Percentiles rank a stretch among this genome's conserved stretches.
Evolutionary conservation across 2,329 filamentous ascomycete genomes (phyloP).

Genomic region (Verticillium isaacii): DNA sequence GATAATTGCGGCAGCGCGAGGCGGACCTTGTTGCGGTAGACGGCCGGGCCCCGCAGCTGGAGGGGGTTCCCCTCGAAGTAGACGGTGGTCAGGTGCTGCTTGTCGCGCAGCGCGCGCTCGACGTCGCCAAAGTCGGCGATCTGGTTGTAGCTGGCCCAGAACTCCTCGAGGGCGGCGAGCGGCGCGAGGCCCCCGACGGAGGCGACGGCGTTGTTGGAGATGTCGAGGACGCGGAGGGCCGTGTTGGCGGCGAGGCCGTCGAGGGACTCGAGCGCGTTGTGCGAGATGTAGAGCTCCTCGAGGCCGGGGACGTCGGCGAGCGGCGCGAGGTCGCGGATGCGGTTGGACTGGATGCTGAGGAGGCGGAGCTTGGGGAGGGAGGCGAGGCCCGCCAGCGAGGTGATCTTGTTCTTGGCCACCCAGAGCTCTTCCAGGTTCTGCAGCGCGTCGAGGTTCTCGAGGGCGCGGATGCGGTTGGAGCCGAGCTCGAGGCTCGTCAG

Average conservation of each 20-base stretch:
- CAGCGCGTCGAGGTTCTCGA: conserved; percentile 77
- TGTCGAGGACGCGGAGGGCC: conserved; percentile 74
- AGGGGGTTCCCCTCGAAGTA: conserved; percentile 96
- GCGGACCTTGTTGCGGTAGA: conserved; percentile 92
- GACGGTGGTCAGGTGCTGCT: conserved; percentile 77
- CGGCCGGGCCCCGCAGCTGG: conserved; percentile 70
- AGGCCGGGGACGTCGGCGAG: conserved; percentile 70
- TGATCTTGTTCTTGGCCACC: conserved; percentile 96
- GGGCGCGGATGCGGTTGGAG: conserved; percentile 85
- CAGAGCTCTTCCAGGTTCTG: conserved; percentile 81
- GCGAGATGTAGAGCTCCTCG: conserved; percentile 91
- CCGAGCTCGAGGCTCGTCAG: conserved; percentile 84
- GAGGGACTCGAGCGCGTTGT: conserved; percentile 81
- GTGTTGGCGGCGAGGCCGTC: conserved; percentile 64
- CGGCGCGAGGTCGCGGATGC: conserved; percentile 73
- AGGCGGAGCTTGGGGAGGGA: conserved; percentile 75
- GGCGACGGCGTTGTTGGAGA: conserved; percentile 80
- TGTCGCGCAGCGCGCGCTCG: conserved; percentile 72
- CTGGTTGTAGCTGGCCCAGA: conserved; percentile 92
- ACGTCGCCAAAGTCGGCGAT: conserved; percentile 77
- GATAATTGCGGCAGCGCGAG: conserved; percentile 80
- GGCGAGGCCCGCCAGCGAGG: conserved; percentile 71
- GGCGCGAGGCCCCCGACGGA: conserved; percentile 68
- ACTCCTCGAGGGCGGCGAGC: conserved; percentile 72
- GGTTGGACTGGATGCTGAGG: conserved; percentile 92